Base-by-base conservation (phyloP, 805 yeast genomes). In the Kuraishia ogatae region DNA sequence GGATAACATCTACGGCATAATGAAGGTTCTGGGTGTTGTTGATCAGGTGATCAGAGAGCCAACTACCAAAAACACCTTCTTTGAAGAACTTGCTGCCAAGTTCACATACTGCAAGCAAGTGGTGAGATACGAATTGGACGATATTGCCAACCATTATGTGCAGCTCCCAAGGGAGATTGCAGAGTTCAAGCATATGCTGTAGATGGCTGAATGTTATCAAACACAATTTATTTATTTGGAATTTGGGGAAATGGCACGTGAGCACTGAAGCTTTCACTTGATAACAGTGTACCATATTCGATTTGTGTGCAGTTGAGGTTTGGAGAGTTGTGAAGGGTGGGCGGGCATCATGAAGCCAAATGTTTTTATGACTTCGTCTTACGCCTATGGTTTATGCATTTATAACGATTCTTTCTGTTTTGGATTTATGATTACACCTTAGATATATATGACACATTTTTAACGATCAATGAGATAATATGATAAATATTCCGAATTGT, bases 1-100 rank as follows among this genome's bases (percentile, higher is more conserved):
- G 39, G 73, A 70, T 54, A 71, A 69, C 56, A 61, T 70, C 24
- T 70, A 70, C 58, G 73, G 73, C 1, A 61, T 71, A 39, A 62
- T 67, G 56, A 67, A 67, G 55, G 60, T 65, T 20, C 59, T 69
- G 49, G 59, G 59, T 7, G 51, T 51, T 26, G 19, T 61, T 35
- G 56, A 39, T 22, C 13, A 48, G 19, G 22, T 22, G 20, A 17
- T 35, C 4, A 35, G n/a, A 35, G n/a, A 35, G 43, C 43, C 43
- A 15, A 35, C 43, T 17, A 15, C 43, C 43, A n/a, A 22, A 17
- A 29, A 50, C 19, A 35, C 52, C 48, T 28, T 50, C 20, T 51
- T 50, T 54, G 51, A 54, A 15, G 57, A 61, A 28, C 29, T 58
- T n/a, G 53, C 54, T 48, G 54, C 62, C 35, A 69, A 66, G 39